Conservation (phyloP, 2,329 filamentous ascomycete genomes). For the Talaromyces sp. region DNA sequence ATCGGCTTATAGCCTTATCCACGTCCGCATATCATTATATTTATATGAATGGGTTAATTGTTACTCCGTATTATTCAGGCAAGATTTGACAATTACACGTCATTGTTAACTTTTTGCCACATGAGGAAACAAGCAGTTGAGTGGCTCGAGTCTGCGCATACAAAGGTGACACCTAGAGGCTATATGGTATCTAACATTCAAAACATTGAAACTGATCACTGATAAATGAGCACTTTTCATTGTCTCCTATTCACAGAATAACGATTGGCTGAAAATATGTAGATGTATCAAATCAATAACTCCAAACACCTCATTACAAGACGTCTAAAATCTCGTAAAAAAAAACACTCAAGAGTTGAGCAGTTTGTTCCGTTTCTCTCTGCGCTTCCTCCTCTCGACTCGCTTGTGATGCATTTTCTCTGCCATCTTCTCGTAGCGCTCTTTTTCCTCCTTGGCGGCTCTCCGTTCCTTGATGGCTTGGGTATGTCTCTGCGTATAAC, state of each 20-base stretch:
- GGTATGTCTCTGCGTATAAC: constrained; percentile 59
- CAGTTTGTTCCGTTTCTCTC: constrained; percentile 78
- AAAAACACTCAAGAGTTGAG: constrained; percentile 35
- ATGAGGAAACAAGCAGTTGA: neutral
- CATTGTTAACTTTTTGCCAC: neutral
- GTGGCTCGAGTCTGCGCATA: neutral
- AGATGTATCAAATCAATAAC: neutral
- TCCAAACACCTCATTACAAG: neutral
- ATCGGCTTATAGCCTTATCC: neutral
- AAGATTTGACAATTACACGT: neutral
- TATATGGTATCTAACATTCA: no score
- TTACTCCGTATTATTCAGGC: neutral
- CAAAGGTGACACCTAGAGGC: neutral
- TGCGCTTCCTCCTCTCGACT: constrained; percentile 85
- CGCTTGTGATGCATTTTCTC: constrained; percentile 98
- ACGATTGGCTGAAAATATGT: neutral
- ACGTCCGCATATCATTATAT: no score
- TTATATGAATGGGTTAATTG: no score
- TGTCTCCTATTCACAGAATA: neutral
- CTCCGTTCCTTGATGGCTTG: constrained; percentile 79
- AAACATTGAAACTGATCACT: neutral
- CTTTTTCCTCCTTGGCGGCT: constrained; percentile 86
- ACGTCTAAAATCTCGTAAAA: neutral
- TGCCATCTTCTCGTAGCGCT: constrained; percentile 87
- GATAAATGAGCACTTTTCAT: neutral